A percentile compares a stretch with the other conserved stretches of the same genome.
Conservation (phyloP, 1,284 basidiomycete genomes). For the Boletus sp. region DNA sequence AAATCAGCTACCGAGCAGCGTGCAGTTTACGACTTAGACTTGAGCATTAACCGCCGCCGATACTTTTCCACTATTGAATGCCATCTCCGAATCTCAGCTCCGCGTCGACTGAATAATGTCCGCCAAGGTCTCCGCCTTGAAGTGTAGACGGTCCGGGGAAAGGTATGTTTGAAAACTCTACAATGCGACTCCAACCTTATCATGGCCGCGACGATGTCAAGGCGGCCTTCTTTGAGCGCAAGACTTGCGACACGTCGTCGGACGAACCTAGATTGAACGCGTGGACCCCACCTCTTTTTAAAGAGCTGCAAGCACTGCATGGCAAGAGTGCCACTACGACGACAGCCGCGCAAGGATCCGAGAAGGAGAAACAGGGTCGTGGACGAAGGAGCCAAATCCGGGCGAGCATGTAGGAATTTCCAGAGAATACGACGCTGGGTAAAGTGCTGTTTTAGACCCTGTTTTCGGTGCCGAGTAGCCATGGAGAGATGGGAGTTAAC, state of each 20-base stretch:
- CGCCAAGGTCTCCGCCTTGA: slow-evolving; percentile 23
- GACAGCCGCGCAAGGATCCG: slow-evolving; percentile 43
- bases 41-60: slow-evolving; percentile 9
- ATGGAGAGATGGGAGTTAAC: slow-evolving; percentile 45
- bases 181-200: slow-evolving; percentile 23
- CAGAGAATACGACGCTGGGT: slow-evolving; percentile 36
- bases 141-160: slow-evolving; percentile 9
- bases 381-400: slow-evolving; percentile 51
- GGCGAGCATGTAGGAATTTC: slow-evolving; percentile 44
- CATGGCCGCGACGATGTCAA: slow-evolving; percentile 45
- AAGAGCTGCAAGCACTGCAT: slow-evolving; percentile 43
- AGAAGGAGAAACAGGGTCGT: slow-evolving; percentile 61
- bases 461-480: slow-evolving; percentile 30
- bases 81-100: slow-evolving; percentile 33
- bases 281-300: slow-evolving; percentile 49
- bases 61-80: slow-evolving; percentile 24
- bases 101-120: slow-evolving; percentile 22
- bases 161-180: slow-evolving; percentile 4
- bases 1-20: slow-evolving; percentile 1
- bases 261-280: slow-evolving; percentile 53
- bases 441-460: slow-evolving; percentile 37
- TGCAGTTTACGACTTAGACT: not conserved
- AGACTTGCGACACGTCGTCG: slow-evolving; percentile 51
- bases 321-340: slow-evolving; percentile 51
- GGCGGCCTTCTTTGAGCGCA: slow-evolving; percentile 58